Percentiles rank a stretch among this genome's conserved stretches.
These are phyloP conservation scores for Diplodia mutila DNA, from an alignment of 2,329 filamentous ascomycete genomes.

Conservation along the genomic window DNA sequence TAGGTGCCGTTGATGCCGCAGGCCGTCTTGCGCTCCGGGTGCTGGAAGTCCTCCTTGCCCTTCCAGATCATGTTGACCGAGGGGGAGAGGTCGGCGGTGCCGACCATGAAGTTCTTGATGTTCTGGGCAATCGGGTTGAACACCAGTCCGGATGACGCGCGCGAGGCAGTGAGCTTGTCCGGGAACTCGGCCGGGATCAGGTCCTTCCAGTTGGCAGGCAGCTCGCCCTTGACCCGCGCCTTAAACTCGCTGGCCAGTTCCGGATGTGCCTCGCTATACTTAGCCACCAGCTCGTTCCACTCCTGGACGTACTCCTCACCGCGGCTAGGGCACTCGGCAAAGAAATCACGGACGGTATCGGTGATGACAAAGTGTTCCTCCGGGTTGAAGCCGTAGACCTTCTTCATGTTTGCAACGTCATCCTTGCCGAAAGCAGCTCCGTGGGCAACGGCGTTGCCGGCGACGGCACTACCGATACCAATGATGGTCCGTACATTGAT, in stretches of 20 bases:
- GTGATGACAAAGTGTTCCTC: slow-evolving; percentile 52
- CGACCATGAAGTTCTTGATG: slow-evolving; percentile 89
- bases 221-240: slow-evolving; percentile 52
- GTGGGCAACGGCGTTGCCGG: slow-evolving; percentile 58
- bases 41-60: slow-evolving; percentile 56
- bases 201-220: slow-evolving; percentile 54
- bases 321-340: slow-evolving; percentile 51
- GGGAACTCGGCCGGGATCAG: slow-evolving; percentile 56
- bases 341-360: slow-evolving; percentile 57
- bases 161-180: slow-evolving; percentile 52
- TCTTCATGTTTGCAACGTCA: slow-evolving; percentile 61
- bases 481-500: slow-evolving; percentile 64
- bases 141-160: slow-evolving; percentile 56
- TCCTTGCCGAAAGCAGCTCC: slow-evolving; percentile 61
- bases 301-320: slow-evolving; percentile 53
- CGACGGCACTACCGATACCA: slow-evolving; percentile 53
- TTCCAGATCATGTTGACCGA: slow-evolving; percentile 56
- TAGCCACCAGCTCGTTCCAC: slow-evolving; percentile 53
- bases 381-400: slow-evolving; percentile 53
- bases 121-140: slow-evolving; percentile 70
- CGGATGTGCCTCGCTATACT: slow-evolving; percentile 52
- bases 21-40: slow-evolving; percentile 39
- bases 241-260: slow-evolving; percentile 56
- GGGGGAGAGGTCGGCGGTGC: slow-evolving; percentile 62
- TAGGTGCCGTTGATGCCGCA: slow-evolving; percentile 61